Evolutionary conservation across 2,329 filamentous ascomycete genomes (phyloP), one percentile per base, ranked within the genome.

Genomic region (Colletotrichum liriopes): DNA sequence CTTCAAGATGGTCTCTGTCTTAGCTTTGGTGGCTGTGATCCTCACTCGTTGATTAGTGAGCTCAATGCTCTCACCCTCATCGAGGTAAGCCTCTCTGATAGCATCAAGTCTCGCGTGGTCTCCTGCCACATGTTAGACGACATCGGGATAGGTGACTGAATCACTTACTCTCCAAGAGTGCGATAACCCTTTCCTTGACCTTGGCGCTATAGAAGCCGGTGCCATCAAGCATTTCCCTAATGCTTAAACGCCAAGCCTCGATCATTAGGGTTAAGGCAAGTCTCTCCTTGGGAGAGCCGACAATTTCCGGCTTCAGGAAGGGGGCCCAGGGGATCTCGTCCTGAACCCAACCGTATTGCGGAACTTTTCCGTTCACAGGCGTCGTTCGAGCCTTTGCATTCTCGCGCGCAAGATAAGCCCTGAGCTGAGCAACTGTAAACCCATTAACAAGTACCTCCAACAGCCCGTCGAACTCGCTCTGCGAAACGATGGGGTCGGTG

Each of bases 241-340:
- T 83, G 11, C 84, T 81, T n/a, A 90, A 74, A 3, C 81, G 82
- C 89, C 89, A 91, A 70, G 82, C 84, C 32, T 83, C 78, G 16
- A 82, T 82, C 81, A 90, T 80, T 65, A 91, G 79, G 67, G 79
- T 79, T 20, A 85, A 73, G 0, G 80, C 84, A 14, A 85, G 76
- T 37, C 74, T 80, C 49, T 83, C 77, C 76, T 90, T 90, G 5
- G 76, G 74, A 8, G 52, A 63, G 18, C 76, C 75, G 45, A 75
- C 16, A 7, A 66, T 29, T 41, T 64, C 52, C 18, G 72, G 41
- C 45, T 52, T 58, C 14, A 37, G 41, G 12, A 65, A 11, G 1
- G 86, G 83, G 2, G 78, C 73, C 88, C 88, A 89, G 1, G 81
- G 80, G n/a, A 74, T 76, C 47, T 81, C 80, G 18, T 79, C 76